These are phyloP conservation scores for Microdochium bolleyi DNA, from an alignment of 2,329 filamentous ascomycete species.

Conservation along the genomic window DNA sequence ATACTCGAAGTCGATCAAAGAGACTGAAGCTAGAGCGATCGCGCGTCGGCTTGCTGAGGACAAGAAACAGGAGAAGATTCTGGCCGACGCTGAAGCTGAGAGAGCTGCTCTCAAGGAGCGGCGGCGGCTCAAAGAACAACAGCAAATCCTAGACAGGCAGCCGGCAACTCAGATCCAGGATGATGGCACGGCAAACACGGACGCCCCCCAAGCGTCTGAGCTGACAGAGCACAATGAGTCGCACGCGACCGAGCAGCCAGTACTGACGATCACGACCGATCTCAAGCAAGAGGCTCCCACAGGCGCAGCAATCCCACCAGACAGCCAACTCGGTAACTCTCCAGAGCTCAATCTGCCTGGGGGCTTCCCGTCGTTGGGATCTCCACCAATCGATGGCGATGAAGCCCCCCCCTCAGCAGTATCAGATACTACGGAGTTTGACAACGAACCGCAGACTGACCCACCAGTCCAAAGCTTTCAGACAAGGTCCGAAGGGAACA, in stretches of 20 bases:
- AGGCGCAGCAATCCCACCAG: slow-evolving; percentile 5
- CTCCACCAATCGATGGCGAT: slow-evolving; percentile 27
- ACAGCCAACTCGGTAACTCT: slow-evolving; percentile 39
- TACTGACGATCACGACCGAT: slow-evolving; percentile 12
- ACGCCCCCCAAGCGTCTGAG: background rate
- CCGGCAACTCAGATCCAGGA: background rate
- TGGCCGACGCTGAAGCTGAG: slow-evolving; percentile 31
- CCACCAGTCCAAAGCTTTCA: slow-evolving; percentile 28
- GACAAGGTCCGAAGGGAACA: slow-evolving; percentile 9
- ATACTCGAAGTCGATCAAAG: slow-evolving; percentile 75
- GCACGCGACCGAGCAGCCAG: slow-evolving; percentile 5
- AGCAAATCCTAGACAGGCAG: background rate
- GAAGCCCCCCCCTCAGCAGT: slow-evolving; percentile 49
- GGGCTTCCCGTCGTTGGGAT: slow-evolving; percentile 41
- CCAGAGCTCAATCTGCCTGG: slow-evolving; percentile 61
- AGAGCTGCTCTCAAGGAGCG: slow-evolving; percentile 5
- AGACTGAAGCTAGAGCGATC: slow-evolving; percentile 55
- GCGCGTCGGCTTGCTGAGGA: slow-evolving; percentile 42
- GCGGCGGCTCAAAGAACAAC: slow-evolving; percentile 4
- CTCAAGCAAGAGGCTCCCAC: slow-evolving; percentile 4
- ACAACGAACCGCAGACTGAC: slow-evolving; percentile 61
- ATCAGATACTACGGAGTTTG: slow-evolving; percentile 62
- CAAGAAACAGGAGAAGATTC: slow-evolving; percentile 41
- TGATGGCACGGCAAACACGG: background rate
- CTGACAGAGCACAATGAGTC: slow-evolving; percentile 5